Conservation (phyloP, 2,329 filamentous ascomycete genomes). For the Grosmannia clavigera region DNA sequence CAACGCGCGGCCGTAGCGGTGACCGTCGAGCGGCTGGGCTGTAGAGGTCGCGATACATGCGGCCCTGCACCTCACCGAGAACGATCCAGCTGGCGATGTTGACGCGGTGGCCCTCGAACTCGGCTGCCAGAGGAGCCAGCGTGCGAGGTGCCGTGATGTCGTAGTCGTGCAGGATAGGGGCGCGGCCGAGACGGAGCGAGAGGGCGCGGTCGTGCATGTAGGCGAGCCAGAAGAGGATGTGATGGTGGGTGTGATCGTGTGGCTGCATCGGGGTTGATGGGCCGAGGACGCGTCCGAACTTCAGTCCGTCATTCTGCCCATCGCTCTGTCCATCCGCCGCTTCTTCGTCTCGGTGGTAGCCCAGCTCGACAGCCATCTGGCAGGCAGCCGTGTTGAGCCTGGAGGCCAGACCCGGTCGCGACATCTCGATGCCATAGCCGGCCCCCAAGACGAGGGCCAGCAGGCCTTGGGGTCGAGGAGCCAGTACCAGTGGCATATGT, state of each 20-base stretch:
- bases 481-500: constrained; percentile 41
- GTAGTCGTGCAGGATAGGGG: constrained; percentile 43
- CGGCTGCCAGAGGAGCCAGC: constrained; percentile 15
- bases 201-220: constrained; percentile 39
- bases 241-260: not conserved
- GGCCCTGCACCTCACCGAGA: constrained; percentile 42
- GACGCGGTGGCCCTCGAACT: constrained; percentile 28
- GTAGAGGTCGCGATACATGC: constrained; percentile 46
- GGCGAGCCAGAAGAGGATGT: constrained; percentile 14
- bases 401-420: constrained; percentile 50
- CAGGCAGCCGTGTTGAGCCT: constrained; percentile 45
- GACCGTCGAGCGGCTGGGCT: constrained; percentile 27
- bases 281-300: too few species aligned
- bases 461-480: constrained; percentile 39
- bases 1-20: constrained; percentile 25
- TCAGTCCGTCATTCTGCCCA: too few species aligned
- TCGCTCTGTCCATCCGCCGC: not conserved
- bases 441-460: constrained; percentile 45
- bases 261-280: too few species aligned
- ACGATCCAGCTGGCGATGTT: constrained; percentile 42
- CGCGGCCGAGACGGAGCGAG: constrained; percentile 45
- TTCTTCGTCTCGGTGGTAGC: constrained; percentile 32
- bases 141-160: constrained; percentile 34
- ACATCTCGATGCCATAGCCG: constrained; percentile 48
- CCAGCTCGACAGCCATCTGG: constrained; percentile 47